Evolutionary conservation across 2,329 filamentous ascomycete species (phyloP).

Genomic region (Neocatenulostroma microsporum): DNA sequence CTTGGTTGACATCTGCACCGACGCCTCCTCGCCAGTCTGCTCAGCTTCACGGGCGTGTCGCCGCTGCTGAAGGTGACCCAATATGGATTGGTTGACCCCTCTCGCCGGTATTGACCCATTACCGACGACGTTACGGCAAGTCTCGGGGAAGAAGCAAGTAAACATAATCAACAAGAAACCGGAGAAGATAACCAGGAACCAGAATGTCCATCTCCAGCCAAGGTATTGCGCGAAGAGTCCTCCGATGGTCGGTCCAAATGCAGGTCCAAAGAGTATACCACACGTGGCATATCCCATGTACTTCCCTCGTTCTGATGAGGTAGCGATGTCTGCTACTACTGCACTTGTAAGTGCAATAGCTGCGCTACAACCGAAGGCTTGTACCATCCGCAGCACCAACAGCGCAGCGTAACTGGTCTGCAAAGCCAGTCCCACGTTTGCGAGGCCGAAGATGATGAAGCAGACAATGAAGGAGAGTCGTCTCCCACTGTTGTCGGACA

Average conservation of each 20-base stretch:
- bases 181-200: conserved; percentile 38
- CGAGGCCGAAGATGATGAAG: conserved; percentile 22
- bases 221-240: conserved; percentile 29
- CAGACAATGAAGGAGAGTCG: conserved; percentile 22
- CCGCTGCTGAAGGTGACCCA: conserved; percentile 19
- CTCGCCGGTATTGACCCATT: conserved; percentile 27
- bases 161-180: conserved; percentile 25
- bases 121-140: conserved; percentile 35
- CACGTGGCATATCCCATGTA: conserved; percentile 33
- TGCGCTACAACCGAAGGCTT: conserved; percentile 35
- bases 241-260: conserved; percentile 23
- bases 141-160: conserved; percentile 30
- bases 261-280: conserved; percentile 15
- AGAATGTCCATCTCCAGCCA: conserved; percentile 33
- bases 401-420: conserved; percentile 20
- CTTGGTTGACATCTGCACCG: conserved; percentile 1
- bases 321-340: conserved; percentile 31
- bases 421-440: conserved; percentile 22
- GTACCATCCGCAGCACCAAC: conserved; percentile 30
- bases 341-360: conserved; percentile 30
- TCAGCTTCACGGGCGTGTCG: conserved; percentile 8
- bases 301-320: conserved; percentile 27
- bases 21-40: conserved; percentile 6
- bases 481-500: conserved; percentile 22
- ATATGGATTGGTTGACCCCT: conserved; percentile 22